These are phyloP conservation scores for Taphrina sp. DNA, from an alignment of 1,139 yeast genomes.

Conservation along the genomic window DNA sequence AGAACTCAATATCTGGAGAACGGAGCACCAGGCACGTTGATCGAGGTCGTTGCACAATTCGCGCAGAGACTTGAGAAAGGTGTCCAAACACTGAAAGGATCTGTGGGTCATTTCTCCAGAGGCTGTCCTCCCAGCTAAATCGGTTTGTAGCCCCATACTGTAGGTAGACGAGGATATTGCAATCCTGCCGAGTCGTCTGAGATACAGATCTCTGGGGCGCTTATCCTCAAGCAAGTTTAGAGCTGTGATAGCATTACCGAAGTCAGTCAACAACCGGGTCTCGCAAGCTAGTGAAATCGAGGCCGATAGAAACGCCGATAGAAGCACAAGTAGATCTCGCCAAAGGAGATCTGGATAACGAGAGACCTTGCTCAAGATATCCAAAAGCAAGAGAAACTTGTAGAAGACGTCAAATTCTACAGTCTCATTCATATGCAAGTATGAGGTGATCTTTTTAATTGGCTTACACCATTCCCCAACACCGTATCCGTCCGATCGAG, in stretches of 20 bases:
- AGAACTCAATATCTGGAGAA: constrained; percentile 3
- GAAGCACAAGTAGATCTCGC: constrained; percentile 15
- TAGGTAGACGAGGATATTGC: constrained; percentile 21
- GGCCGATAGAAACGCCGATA: constrained; percentile 18
- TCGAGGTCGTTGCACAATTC: not conserved
- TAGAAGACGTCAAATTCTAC: not conserved
- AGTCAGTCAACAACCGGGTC: not conserved
- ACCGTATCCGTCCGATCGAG: not conserved
- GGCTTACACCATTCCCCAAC: constrained; percentile 6
- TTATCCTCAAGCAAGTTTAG: not conserved
- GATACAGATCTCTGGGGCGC: constrained; percentile 10
- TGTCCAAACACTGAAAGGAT: constrained; percentile 12
- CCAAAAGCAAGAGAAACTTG: constrained; percentile 2
- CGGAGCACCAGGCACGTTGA: constrained; percentile 16
- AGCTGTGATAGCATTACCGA: not conserved
- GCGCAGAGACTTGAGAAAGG: not conserved
- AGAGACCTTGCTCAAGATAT: constrained; percentile 6
- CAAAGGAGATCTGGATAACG: constrained; percentile 1
- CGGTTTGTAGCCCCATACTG: no score
- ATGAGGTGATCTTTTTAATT: not conserved
- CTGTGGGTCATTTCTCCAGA: constrained; percentile 9
- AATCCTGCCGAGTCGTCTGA: constrained; percentile 20
- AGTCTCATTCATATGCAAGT: not conserved
- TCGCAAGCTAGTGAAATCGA: constrained; percentile 11
- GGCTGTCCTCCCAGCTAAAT: no score